These are phyloP conservation scores for Chrysoporthe cubensis DNA, from an alignment of 2,329 filamentous ascomycete genomes.

Conservation along the genomic window DNA sequence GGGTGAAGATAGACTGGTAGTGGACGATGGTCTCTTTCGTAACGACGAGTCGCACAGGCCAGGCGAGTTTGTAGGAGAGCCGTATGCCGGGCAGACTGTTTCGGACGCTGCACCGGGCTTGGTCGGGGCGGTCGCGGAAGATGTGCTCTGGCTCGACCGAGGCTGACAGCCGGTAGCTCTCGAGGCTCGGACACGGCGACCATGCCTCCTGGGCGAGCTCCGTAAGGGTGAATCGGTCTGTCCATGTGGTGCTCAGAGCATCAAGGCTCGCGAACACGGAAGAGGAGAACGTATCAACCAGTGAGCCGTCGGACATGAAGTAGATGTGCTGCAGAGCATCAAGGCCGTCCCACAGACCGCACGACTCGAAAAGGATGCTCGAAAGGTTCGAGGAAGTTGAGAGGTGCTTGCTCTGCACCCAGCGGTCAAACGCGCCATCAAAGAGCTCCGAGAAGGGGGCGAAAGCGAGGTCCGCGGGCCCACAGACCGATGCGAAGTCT, in stretches of 20 bases:
- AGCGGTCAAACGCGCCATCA: constrained; percentile 69
- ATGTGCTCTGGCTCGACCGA: constrained; percentile 47
- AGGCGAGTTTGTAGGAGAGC: constrained; percentile 69
- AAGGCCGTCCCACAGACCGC: constrained; percentile 68
- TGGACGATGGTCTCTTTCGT: constrained; percentile 63
- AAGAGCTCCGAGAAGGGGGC: constrained; percentile 79
- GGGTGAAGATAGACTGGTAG: constrained; percentile 75
- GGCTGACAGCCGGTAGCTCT: constrained; percentile 66
- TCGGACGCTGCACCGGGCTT: constrained; percentile 61
- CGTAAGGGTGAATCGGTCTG: constrained; percentile 79
- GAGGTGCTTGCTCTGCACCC: constrained; percentile 76
- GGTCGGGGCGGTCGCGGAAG: constrained; percentile 44
- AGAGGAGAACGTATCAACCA: constrained; percentile 67
- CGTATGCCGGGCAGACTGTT: constrained; percentile 65
- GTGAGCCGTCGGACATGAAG: constrained; percentile 73
- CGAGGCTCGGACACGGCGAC: constrained; percentile 50
- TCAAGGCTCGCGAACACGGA: constrained; percentile 79
- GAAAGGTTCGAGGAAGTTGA: constrained; percentile 70
- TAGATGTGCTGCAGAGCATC: constrained; percentile 73
- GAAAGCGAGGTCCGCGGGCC: constrained; percentile 48
- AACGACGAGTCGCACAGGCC: constrained; percentile 74
- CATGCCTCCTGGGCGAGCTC: constrained; percentile 78
- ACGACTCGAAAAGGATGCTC: constrained; percentile 68
- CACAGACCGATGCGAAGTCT: constrained; percentile 61
- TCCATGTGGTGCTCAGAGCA: constrained; percentile 64